Conservation (phyloP, 2,329 filamentous ascomycete species). For the Coniochaeta sp. region DNA sequence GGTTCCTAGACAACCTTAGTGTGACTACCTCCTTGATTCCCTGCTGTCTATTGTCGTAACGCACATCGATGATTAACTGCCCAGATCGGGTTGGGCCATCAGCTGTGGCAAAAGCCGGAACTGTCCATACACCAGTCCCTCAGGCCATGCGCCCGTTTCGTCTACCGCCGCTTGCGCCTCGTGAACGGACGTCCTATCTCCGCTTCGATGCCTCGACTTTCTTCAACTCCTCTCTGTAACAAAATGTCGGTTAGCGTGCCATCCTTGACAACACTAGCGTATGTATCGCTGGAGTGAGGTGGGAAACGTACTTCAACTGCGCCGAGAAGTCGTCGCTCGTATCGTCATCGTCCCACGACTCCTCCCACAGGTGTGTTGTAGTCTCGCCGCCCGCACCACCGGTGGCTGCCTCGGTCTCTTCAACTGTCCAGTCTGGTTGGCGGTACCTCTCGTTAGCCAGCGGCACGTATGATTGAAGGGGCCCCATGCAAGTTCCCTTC, state of each 20-base stretch:
- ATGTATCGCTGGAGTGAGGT: neutral
- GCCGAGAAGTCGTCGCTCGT: conserved; percentile 93
- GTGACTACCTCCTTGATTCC: neutral
- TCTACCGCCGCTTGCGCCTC: neutral
- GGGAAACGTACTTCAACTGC: conserved; percentile 71
- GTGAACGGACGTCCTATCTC: conserved; percentile 26
- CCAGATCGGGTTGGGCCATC: neutral
- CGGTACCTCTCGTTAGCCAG: neutral
- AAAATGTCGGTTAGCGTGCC: neutral
- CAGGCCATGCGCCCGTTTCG: neutral
- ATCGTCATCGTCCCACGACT: conserved; percentile 99
- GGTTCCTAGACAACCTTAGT: neutral
- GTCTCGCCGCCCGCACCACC: conserved; percentile 51
- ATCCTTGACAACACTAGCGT: neutral
- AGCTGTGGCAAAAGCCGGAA: neutral
- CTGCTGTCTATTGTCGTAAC: neutral
- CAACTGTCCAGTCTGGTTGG: conserved; percentile 76
- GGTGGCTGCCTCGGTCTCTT: conserved; percentile 77
- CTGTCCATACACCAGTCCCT: neutral
- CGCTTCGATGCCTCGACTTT: conserved; percentile 74
- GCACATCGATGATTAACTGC: neutral
- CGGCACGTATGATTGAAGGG: neutral
- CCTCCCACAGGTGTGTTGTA: conserved; percentile 85
- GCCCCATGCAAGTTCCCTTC: too few relatives aligned
- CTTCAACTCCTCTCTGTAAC: conserved; percentile 75